A percentile compares a stretch with the other conserved stretches of the same genome.
phyloP scores from a whole-genome alignment of 2,329 filamentous ascomycete genomes.

The Pseudonectria foliicola region DNA sequence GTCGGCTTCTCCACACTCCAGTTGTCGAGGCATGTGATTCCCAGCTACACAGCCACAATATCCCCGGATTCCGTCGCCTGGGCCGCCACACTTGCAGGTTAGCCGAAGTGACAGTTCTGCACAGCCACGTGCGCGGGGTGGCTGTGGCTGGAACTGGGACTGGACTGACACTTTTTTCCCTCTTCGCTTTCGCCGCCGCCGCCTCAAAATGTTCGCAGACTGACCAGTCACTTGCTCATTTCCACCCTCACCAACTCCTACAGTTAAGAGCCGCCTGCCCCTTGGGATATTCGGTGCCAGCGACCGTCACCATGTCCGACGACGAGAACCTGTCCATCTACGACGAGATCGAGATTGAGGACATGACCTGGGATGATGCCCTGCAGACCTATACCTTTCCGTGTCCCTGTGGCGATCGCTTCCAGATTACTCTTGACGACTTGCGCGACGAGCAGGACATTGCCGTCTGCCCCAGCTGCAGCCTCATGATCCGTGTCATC shows the following conservation, averaged over 20 bases:
- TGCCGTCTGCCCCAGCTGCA: slow-evolving; percentile 95
- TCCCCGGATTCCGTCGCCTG: slow-evolving; percentile 6
- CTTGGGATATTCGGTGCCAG: background rate
- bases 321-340: slow-evolving; percentile 68
- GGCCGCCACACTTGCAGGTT: slow-evolving; percentile 7
- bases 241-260: slow-evolving; percentile 1
- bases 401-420: slow-evolving; percentile 93
- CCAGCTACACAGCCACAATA: slow-evolving; percentile 7
- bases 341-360: slow-evolving; percentile 97
- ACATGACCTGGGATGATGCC: slow-evolving; percentile 83
- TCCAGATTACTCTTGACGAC: slow-evolving; percentile 82
- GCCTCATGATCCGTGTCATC: slow-evolving; percentile 91
- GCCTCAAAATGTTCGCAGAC: no score
- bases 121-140: no score
- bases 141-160: no score
- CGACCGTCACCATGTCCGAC: slow-evolving; percentile 46
- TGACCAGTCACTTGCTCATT: no score
- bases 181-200: no score
- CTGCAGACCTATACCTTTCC: slow-evolving; percentile 92
- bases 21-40: slow-evolving; percentile 22
- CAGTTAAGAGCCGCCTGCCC: background rate
- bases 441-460: slow-evolving; percentile 86
- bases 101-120: slow-evolving; percentile 7
- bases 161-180: no score
- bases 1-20: slow-evolving; percentile 18